Base-by-base conservation (phyloP, 2,329 filamentous ascomycete species). In the Tolypocladium endophyticum region DNA sequence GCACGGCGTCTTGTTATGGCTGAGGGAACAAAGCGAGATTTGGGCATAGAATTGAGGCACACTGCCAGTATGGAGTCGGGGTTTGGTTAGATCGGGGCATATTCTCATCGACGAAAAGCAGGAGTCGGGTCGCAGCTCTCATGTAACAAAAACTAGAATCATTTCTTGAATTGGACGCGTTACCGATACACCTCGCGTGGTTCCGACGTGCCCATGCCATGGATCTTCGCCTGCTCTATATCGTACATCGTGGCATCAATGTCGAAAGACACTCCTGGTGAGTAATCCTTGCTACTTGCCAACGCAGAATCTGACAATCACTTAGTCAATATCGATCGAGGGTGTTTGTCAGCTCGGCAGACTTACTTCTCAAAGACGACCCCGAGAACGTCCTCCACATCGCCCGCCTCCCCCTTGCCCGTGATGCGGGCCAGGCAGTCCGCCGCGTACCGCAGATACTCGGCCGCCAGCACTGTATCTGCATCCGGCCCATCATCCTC, bases 281-380 rank as follows among this genome's bases (percentile, higher is more conserved):
- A 45, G 14, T 28, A 30, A 16, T 16, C 35, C 16, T 7, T 25
- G 14, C 69, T 62, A 79, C 64, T 79, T 79, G 23, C 77, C 77
- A 3, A 79, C 77, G 60, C 77, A 79, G 57, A 80, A 79, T 59
- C 77, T 79, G 20, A 52, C 3, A 30, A 28, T 18, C 41, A 3
- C 2, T 30, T 4, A 36, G 25, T 25, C 12, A 55, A 56, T 18
- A 12, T 16, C 11, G 6, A 4, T 8, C 2, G 50, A 35, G 30
- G 12, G 18, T 5, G 23, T 11, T 28, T 6, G n/a, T n/a, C 23
- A 45, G 14, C 59, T 60, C 53, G 62, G 57, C 61, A n/a, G 12
- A 83, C 84, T 79, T 77, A 96, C 90, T 96, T 97, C 73, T 97
- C 93, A 76, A 99, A 99, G 4, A 99, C 92, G 28, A 99, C 92